Evolutionary conservation across 177 flowering plant genomes (phyloP).

Genomic region (Tripterygium wilfordii): DNA sequence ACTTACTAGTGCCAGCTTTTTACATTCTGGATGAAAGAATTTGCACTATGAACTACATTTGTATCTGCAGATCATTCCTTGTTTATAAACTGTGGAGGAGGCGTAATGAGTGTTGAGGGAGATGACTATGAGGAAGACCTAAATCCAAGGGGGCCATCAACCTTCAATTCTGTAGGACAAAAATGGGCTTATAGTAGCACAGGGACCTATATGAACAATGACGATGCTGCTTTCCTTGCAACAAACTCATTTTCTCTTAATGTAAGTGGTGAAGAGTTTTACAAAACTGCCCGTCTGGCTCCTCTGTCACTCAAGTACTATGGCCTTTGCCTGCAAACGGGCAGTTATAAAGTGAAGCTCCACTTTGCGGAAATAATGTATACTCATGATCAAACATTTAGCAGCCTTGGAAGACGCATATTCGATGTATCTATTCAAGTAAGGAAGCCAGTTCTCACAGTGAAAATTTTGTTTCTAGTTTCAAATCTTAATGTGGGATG

Average conservation of each 20-base stretch:
- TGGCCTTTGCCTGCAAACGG: slow-evolving; percentile 74
- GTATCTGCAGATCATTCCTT: slow-evolving; percentile 52
- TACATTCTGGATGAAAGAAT: too few relatives aligned
- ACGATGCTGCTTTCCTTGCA: slow-evolving; percentile 16
- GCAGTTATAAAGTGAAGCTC: slow-evolving; percentile 72
- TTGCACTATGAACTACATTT: neutral
- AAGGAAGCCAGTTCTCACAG: slow-evolving; percentile 10
- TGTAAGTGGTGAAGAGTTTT: slow-evolving; percentile 23
- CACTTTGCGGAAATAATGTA: slow-evolving; percentile 87
- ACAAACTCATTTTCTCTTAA: slow-evolving; percentile 21
- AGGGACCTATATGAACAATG: slow-evolving; percentile 39
- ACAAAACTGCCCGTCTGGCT: slow-evolving; percentile 63
- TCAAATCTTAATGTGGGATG: too few relatives aligned
- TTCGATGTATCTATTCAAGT: slow-evolving; percentile 90
- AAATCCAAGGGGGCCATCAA: slow-evolving; percentile 36
- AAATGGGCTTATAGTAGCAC: slow-evolving; percentile 79
- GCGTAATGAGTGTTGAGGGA: slow-evolving; percentile 19
- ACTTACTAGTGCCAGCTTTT: neutral
- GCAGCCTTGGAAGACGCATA: slow-evolving; percentile 67
- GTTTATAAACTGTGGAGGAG: slow-evolving; percentile 83
- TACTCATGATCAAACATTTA: slow-evolving; percentile 38
- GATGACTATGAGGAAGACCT: slow-evolving; percentile 56
- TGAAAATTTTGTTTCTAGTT: too few relatives aligned
- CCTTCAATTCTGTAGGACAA: slow-evolving; percentile 21
- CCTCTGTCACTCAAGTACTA: slow-evolving; percentile 80